Conservation (phyloP, 2,329 filamentous ascomycete species). For the Rhexocercosporidium sp. region DNA sequence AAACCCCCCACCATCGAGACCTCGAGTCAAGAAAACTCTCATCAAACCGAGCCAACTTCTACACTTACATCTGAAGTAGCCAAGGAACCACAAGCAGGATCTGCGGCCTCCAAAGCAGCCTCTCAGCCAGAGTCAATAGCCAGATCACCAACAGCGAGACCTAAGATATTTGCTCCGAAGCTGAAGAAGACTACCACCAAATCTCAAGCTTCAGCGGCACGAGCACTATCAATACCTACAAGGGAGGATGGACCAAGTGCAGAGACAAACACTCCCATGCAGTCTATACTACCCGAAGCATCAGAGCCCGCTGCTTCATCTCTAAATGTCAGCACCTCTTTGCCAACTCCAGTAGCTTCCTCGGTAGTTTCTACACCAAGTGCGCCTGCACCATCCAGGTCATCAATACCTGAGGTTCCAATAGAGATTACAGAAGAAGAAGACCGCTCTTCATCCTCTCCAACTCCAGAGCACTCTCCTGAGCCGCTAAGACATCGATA, state of each 20-base stretch:
- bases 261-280: neutral
- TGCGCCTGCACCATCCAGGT: neutral
- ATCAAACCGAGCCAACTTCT: neutral
- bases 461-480: neutral
- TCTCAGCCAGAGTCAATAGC: neutral
- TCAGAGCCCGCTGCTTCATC: neutral
- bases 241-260: conserved; percentile 1
- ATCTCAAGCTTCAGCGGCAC: neutral
- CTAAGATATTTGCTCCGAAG: neutral
- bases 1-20: neutral
- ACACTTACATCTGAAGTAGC: neutral
- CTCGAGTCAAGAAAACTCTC: neutral
- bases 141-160: neutral
- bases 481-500: conserved; percentile 20
- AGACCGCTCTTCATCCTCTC: neutral
- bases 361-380: neutral
- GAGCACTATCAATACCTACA: neutral
- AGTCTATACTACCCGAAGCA: neutral
- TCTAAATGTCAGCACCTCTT: neutral
- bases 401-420: neutral
- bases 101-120: neutral
- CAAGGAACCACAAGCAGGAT: neutral
- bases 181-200: neutral
- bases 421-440: conserved; percentile 5
- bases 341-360: neutral